phyloP scores from a whole-genome alignment of 306 rosid genomes.

The Geum urbanum region DNA sequence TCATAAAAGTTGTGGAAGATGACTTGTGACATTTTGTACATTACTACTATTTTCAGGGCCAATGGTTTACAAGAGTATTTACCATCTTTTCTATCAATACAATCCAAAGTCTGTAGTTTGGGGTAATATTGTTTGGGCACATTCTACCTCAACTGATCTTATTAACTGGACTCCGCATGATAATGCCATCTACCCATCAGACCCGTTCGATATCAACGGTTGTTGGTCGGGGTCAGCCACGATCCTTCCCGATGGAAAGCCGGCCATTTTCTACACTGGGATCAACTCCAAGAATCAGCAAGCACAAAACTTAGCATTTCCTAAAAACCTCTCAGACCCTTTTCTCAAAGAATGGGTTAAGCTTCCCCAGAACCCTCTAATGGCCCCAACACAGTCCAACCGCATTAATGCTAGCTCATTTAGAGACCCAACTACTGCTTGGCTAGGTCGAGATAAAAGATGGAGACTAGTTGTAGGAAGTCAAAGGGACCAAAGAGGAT shows the following conservation, averaged over 20 bases:
- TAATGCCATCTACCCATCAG: constrained; percentile 61
- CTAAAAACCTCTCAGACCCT: constrained; percentile 73
- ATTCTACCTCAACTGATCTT: constrained; percentile 71
- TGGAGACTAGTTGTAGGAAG: constrained; percentile 67
- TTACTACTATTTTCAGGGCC: constrained; percentile 39
- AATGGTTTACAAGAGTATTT: constrained; percentile 50
- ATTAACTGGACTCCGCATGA: constrained; percentile 72
- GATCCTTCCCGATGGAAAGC: constrained; percentile 49
- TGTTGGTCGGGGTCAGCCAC: constrained; percentile 94
- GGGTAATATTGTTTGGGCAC: constrained; percentile 69
- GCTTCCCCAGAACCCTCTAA: constrained; percentile 52
- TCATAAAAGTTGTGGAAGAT: too few species aligned
- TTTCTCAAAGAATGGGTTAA: constrained; percentile 70
- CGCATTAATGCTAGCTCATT: constrained; percentile 53
- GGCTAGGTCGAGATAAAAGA: constrained; percentile 55
- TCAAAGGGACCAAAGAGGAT: constrained; percentile 35
- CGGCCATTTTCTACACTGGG: constrained; percentile 77
- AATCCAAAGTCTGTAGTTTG: constrained; percentile 42
- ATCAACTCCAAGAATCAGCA: constrained; percentile 48
- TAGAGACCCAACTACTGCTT: constrained; percentile 82
- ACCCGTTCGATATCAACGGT: constrained; percentile 55
- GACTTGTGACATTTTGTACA: too few species aligned
- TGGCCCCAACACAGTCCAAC: constrained; percentile 52
- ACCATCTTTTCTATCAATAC: constrained; percentile 73
- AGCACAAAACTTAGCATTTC: constrained; percentile 70